Conservation (phyloP, 2,329 filamentous ascomycete genomes). For the Camptophora hylomeconis region DNA sequence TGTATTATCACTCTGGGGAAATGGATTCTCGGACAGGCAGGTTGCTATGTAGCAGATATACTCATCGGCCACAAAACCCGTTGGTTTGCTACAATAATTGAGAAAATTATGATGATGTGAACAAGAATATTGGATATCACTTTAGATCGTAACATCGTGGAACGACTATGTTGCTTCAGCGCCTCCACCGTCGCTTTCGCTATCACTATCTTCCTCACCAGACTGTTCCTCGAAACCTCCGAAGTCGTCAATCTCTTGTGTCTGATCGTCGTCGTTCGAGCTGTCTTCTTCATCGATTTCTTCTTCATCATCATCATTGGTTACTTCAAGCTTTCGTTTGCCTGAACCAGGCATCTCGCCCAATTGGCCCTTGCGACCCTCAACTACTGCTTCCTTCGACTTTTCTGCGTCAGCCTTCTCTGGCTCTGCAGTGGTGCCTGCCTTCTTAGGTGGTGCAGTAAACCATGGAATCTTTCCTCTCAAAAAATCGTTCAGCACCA, state of each 20-base stretch:
- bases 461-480: slow-evolving; percentile 96
- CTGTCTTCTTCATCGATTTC: slow-evolving; percentile 2
- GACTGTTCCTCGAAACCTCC: background rate
- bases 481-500: slow-evolving; percentile 93
- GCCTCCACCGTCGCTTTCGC: slow-evolving; percentile 11
- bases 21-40: too few relatives aligned
- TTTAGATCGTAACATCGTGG: background rate
- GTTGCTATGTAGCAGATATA: too few relatives aligned
- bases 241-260: background rate
- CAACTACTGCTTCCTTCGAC: slow-evolving; percentile 36
- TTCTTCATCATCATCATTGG: slow-evolving; percentile 20
- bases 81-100: too few relatives aligned
- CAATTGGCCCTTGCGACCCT: slow-evolving; percentile 62
- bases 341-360: slow-evolving; percentile 74
- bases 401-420: slow-evolving; percentile 39
- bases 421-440: slow-evolving; percentile 4
- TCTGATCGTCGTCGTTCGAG: slow-evolving; percentile 4
- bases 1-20: too few relatives aligned
- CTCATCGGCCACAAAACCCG: too few relatives aligned
- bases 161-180: slow-evolving; percentile 2
- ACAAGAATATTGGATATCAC: too few relatives aligned
- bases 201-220: background rate
- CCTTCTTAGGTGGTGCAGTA: slow-evolving; percentile 55
- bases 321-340: slow-evolving; percentile 56
- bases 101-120: too few relatives aligned